Conservation (phyloP, 768 basidiomycete genomes). For the Lentinula aciculospora region DNA sequence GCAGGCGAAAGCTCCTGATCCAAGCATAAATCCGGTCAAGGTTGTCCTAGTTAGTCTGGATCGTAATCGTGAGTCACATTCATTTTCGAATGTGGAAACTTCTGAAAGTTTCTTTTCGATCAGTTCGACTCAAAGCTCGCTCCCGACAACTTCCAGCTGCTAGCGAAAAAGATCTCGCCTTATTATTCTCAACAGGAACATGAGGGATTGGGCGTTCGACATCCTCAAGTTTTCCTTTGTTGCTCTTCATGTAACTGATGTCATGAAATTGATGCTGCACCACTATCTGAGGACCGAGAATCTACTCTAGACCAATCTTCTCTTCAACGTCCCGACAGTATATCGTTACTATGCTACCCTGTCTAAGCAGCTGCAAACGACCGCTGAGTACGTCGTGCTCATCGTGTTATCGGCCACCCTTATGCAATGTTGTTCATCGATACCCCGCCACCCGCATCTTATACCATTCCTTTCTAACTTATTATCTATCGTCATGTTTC, state of each 20-base stretch:
- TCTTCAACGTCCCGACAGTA: neutral
- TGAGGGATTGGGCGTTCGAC: neutral
- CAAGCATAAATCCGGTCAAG: slow-evolving; percentile 54
- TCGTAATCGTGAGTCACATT: slow-evolving; percentile 68
- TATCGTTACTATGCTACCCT: neutral
- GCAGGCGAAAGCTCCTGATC: slow-evolving; percentile 28
- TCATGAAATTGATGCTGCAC: neutral
- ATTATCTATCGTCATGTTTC: neutral
- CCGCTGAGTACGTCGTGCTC: neutral
- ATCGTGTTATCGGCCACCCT: neutral
- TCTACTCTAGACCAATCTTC: neutral
- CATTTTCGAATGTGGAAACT: slow-evolving; percentile 3
- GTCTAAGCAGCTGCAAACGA: neutral
- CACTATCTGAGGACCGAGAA: neutral
- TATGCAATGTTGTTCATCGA: neutral
- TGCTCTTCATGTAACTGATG: neutral
- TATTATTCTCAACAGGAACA: slow-evolving; percentile 43
- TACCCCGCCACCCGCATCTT: neutral
- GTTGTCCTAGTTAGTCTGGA: slow-evolving; percentile 90
- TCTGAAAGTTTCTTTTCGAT: slow-evolving; percentile 12
- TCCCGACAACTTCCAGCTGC: slow-evolving; percentile 82
- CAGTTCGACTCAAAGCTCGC: slow-evolving; percentile 88
- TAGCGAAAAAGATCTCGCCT: slow-evolving; percentile 79
- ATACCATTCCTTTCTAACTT: neutral
- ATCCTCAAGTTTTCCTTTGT: neutral